These are phyloP conservation scores for Mycena galericulata DNA, from an alignment of 768 basidiomycete species.

Conservation along the genomic window DNA sequence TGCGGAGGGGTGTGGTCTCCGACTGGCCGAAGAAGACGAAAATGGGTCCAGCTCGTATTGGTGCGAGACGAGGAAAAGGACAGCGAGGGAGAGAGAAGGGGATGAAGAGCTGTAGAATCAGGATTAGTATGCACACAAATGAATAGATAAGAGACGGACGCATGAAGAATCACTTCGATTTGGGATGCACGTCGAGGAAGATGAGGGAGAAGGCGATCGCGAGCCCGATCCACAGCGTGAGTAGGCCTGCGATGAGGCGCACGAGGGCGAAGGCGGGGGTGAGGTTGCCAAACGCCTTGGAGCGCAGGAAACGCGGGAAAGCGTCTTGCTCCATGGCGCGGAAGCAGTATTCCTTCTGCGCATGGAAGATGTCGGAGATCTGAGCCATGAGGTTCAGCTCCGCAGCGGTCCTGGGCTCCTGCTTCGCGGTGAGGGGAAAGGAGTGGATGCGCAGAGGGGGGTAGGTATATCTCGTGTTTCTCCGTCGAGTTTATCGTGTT, in stretches of 20 bases:
- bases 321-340: slow-evolving; percentile 96
- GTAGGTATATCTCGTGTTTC: slow-evolving; percentile 98
- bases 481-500: slow-evolving; percentile 82
- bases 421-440: slow-evolving; percentile 84
- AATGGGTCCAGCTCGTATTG: slow-evolving; percentile 96
- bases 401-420: slow-evolving; percentile 75
- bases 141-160: slow-evolving; percentile 45
- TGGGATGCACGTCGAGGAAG: slow-evolving; percentile 94
- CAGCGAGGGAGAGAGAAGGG: slow-evolving; percentile 91
- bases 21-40: slow-evolving; percentile 94
- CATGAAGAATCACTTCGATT: slow-evolving; percentile 94
- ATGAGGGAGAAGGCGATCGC: slow-evolving; percentile 91
- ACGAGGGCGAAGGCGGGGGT: slow-evolving; percentile 92
- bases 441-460: slow-evolving; percentile 91
- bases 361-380: slow-evolving; percentile 96
- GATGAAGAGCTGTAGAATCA: slow-evolving; percentile 81
- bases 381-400: slow-evolving; percentile 87
- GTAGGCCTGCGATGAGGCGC: slow-evolving; percentile 84
- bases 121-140: slow-evolving; percentile 20
- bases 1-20: slow-evolving; percentile 97
- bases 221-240: slow-evolving; percentile 95
- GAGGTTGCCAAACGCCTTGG: slow-evolving; percentile 98
- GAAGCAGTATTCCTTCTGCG: slow-evolving; percentile 98
- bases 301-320: slow-evolving; percentile 92
- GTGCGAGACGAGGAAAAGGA: slow-evolving; percentile 93